These are phyloP conservation scores for Apiospora koreana DNA, from an alignment of 2,329 filamentous ascomycete genomes.

Conservation along the genomic window DNA sequence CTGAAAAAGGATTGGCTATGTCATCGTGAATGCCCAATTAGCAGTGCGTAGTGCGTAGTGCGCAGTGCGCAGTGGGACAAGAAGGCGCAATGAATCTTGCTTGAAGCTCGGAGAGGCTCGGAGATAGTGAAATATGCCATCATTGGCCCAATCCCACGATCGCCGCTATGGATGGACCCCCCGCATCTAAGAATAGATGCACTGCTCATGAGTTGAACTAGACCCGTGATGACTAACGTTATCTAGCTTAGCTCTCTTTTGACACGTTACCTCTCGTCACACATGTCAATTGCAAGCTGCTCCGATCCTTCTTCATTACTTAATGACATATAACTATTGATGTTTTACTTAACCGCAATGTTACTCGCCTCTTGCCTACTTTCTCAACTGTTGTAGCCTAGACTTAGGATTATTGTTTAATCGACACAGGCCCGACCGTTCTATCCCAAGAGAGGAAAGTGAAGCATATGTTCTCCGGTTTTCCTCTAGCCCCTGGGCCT, in stretches of 20 bases:
- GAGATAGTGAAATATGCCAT: background rate
- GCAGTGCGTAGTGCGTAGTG: background rate
- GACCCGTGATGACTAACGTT: background rate
- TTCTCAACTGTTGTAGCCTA: background rate
- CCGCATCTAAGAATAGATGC: background rate
- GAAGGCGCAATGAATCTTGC: background rate
- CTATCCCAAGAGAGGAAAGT: background rate
- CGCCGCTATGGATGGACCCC: background rate
- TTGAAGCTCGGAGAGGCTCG: background rate
- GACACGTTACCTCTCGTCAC: background rate
- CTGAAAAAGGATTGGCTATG: background rate
- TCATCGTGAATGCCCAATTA: background rate
- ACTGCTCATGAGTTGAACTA: background rate
- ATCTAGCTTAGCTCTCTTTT: background rate
- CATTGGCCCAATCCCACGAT: background rate
- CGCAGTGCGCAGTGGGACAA: background rate
- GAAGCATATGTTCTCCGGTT: background rate
- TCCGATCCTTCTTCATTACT: background rate
- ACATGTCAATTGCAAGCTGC: background rate
- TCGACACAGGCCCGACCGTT: background rate
- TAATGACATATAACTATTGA: background rate
- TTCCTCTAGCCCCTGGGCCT: background rate
- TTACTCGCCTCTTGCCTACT: background rate
- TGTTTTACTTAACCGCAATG: background rate
- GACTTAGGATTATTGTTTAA: background rate